A percentile compares a stretch with the other conserved stretches of the same genome.
phyloP scores from a whole-genome alignment of 495 filamentous ascomycete genomes.

The Neurospora sp. region DNA sequence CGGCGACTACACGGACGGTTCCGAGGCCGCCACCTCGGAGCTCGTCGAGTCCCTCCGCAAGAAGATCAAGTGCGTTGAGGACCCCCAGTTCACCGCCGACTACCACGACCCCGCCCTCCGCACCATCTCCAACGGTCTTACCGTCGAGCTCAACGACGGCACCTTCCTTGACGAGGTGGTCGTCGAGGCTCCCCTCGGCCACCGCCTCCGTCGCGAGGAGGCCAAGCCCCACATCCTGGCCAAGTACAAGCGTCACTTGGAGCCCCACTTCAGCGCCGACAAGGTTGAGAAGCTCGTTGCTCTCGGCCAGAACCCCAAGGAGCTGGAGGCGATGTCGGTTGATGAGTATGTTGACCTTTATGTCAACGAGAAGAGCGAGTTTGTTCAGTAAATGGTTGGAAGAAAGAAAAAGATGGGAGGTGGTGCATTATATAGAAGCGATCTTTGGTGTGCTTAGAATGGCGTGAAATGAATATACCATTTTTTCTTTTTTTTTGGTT shows the following conservation, averaged over 20 bases:
- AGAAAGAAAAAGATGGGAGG: background rate
- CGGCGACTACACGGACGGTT: conserved; percentile 82
- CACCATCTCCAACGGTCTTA: conserved; percentile 92
- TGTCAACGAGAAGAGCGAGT: conserved; percentile 50
- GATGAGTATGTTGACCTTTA: conserved; percentile 95
- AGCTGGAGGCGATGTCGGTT: conserved; percentile 68
- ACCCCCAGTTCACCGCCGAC: conserved; percentile 83
- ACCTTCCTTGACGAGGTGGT: conserved; percentile 84
- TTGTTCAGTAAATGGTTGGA: conserved; percentile 22
- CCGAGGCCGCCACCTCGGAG: conserved; percentile 79
- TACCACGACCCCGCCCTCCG: conserved; percentile 91
- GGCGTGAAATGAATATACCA: background rate
- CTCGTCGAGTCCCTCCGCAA: conserved; percentile 83
- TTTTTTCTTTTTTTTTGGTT: background rate
- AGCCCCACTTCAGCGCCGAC: conserved; percentile 65
- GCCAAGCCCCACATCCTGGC: conserved; percentile 91
- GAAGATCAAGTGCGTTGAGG: conserved; percentile 91
- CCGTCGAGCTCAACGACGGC: conserved; percentile 87
- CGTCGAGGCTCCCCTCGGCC: conserved; percentile 92
- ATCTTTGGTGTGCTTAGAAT: background rate
- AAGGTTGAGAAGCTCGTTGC: conserved; percentile 71
- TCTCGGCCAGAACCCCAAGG: conserved; percentile 59
- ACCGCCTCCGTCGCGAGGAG: conserved; percentile 84
- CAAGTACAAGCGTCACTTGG: conserved; percentile 89
- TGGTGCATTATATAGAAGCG: background rate